Evolutionary conservation across 108 stramenopile genomes (phyloP).

Genomic region (Hondaea fermentalgiana): DNA sequence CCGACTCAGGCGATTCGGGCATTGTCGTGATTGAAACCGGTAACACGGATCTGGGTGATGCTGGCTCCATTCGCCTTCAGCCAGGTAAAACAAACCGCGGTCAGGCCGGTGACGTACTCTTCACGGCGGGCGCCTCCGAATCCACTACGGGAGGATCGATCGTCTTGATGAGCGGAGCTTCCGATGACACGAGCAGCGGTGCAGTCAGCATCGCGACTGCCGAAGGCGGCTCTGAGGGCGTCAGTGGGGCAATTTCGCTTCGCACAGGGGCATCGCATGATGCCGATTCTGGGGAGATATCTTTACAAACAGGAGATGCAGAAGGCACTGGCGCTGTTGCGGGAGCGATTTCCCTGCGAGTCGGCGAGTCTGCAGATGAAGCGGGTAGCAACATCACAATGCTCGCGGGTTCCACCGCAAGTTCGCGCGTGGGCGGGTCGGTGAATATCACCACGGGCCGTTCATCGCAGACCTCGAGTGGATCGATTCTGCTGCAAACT

Average conservation of each 20-base stretch:
- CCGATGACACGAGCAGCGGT: background rate
- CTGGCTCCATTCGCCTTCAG: background rate
- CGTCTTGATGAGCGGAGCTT: background rate
- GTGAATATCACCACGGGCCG: background rate
- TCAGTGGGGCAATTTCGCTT: background rate
- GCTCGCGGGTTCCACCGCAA: background rate
- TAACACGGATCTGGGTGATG: background rate
- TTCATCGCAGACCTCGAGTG: background rate
- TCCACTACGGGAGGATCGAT: background rate
- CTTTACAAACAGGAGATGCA: background rate
- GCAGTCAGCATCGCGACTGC: background rate
- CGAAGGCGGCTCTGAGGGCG: background rate
- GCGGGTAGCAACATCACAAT: background rate
- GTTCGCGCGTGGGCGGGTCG: background rate
- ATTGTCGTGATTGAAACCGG: background rate
- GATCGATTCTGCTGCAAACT: background rate
- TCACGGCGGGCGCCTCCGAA: background rate
- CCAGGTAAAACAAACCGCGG: background rate
- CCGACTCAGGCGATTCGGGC: background rate
- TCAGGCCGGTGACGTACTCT: background rate
- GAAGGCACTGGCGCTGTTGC: background rate
- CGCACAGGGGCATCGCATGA: constrained; percentile 22
- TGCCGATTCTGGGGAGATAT: background rate
- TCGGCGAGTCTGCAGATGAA: background rate
- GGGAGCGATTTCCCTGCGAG: background rate